Evolutionary conservation across 2,329 filamentous ascomycete species (phyloP).

Genomic region (Pestalotiopsis sp.): DNA sequence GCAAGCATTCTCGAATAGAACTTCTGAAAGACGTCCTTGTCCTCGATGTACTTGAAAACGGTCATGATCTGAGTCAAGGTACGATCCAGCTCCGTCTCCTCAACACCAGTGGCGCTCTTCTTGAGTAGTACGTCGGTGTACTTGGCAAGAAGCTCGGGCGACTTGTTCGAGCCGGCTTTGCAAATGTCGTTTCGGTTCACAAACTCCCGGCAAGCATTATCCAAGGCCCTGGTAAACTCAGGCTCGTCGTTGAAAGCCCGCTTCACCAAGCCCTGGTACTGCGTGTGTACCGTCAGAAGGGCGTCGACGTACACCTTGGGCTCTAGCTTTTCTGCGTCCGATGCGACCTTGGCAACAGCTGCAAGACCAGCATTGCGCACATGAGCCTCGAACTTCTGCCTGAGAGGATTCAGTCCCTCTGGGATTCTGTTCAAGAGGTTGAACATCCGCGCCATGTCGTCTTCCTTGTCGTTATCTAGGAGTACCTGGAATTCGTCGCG

Average conservation of each 20-base stretch:
- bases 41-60: constrained; percentile 99
- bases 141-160: constrained; percentile 90
- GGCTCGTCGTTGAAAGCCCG: constrained; percentile 92
- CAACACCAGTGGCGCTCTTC: constrained; percentile 88
- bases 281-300: constrained; percentile 87
- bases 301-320: constrained; percentile 97
- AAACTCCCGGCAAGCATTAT: constrained; percentile 97
- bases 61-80: constrained; percentile 95
- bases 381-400: constrained; percentile 86
- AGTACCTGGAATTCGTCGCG: constrained; percentile 95
- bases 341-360: constrained; percentile 87
- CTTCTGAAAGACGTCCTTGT: constrained; percentile 99
- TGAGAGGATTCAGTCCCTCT: constrained; percentile 85
- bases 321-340: constrained; percentile 85
- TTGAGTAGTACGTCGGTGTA: constrained; percentile 92
- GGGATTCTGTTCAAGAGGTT: constrained; percentile 84
- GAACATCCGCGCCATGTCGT: constrained; percentile 97
- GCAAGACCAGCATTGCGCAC: constrained; percentile 86
- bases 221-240: constrained; percentile 92
- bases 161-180: constrained; percentile 89
- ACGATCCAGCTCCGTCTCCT: constrained; percentile 90
- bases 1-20: constrained; percentile 98
- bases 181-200: constrained; percentile 98
- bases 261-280: constrained; percentile 90
- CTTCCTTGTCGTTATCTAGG: constrained; percentile 89